phyloP scores from a whole-genome alignment of 2,329 filamentous ascomycete species.

The Penicillium sp. region DNA sequence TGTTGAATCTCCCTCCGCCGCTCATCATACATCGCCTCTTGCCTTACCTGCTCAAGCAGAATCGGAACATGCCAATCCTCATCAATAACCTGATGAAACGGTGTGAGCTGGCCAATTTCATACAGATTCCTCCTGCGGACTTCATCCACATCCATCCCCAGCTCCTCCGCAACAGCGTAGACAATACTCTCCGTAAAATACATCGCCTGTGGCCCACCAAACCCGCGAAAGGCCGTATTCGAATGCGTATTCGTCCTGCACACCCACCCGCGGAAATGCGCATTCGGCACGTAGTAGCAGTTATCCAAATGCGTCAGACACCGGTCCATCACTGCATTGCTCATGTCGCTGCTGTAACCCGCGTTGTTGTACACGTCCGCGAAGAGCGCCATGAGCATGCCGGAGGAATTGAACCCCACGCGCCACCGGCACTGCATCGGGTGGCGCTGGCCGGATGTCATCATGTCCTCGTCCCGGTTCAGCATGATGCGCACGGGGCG shows the following conservation, averaged over 20 bases:
- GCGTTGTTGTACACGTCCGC: conserved; percentile 31
- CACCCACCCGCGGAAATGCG: conserved; percentile 28
- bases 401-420: conserved; percentile 25
- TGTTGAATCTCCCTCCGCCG: not conserved
- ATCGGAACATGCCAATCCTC: conserved; percentile 33
- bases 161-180: conserved; percentile 25
- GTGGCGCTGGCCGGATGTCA: conserved; percentile 81
- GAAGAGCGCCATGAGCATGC: conserved; percentile 20
- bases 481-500: conserved; percentile 84
- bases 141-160: conserved; percentile 26
- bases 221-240: conserved; percentile 32
- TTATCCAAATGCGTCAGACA: conserved; percentile 31
- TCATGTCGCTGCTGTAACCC: conserved; percentile 29
- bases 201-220: conserved; percentile 33
- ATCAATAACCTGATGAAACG: conserved; percentile 31
- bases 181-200: conserved; percentile 31
- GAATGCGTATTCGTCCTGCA: conserved; percentile 32
- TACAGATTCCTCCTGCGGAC: conserved; percentile 29
- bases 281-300: conserved; percentile 31
- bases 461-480: conserved; percentile 86
- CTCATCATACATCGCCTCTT: conserved; percentile 21
- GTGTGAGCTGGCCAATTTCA: conserved; percentile 25
- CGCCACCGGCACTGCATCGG: conserved; percentile 81
- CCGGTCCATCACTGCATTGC: conserved; percentile 30
- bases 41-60: conserved; percentile 27